phyloP scores from a whole-genome alignment of 768 basidiomycete species.

The Phaeotremella fagi region DNA sequence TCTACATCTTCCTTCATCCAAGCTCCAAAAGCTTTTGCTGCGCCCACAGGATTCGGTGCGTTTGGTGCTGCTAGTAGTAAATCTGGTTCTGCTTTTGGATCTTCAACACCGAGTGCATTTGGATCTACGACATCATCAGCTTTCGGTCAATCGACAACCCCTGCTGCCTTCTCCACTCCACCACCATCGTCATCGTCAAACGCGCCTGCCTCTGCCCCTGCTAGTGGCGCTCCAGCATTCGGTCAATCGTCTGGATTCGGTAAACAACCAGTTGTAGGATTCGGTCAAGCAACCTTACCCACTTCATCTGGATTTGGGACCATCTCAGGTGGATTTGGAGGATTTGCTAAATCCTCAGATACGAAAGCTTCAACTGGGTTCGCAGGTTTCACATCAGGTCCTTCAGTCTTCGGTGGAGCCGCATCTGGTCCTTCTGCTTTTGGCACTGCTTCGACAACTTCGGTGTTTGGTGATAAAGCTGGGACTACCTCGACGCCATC shows the following conservation, averaged over 20 bases:
- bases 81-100: constrained; percentile 18
- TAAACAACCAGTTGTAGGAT: constrained; percentile 4
- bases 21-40: constrained; percentile 21
- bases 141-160: constrained; percentile 46
- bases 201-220: constrained; percentile 47
- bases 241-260: constrained; percentile 16
- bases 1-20: constrained; percentile 33
- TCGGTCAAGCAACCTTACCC: constrained; percentile 4
- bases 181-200: constrained; percentile 29
- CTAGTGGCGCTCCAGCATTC: too few species aligned
- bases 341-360: constrained; percentile 34
- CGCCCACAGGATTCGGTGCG: constrained; percentile 4
- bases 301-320: constrained; percentile 7
- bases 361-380: constrained; percentile 9
- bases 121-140: constrained; percentile 18
- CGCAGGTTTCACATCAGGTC: constrained; percentile 39
- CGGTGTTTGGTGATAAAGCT: too few species aligned
- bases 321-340: constrained; percentile 36
- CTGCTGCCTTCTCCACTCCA: constrained; percentile 43
- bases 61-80: constrained; percentile 25
- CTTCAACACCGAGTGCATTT: constrained; percentile 15
- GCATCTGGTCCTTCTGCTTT: background rate
- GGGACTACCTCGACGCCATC: too few species aligned
- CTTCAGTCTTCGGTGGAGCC: background rate
- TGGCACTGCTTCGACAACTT: too few species aligned